phyloP scores from a whole-genome alignment of 148 eudicot genomes.

The Vaccinium vitisidaea region DNA sequence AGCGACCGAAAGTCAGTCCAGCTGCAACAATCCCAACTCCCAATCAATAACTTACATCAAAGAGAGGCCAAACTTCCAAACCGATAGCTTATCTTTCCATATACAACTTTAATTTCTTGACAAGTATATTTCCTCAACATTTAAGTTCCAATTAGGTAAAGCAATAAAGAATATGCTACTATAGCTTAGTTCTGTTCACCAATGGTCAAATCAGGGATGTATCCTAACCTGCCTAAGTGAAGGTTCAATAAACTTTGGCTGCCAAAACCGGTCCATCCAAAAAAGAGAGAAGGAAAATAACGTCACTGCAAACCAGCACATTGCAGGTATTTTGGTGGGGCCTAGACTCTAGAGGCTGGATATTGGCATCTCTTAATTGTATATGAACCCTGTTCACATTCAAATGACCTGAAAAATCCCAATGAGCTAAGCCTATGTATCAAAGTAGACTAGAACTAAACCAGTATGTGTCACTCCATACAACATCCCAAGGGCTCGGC shows the following conservation, averaged over 20 bases:
- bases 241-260: background rate
- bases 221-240: background rate
- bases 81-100: background rate
- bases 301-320: background rate
- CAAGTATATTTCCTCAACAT: background rate
- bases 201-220: background rate
- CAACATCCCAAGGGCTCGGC: background rate
- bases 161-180: background rate
- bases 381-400: background rate
- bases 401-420: slow-evolving; percentile 5
- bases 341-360: slow-evolving; percentile 3
- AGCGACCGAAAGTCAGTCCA: background rate
- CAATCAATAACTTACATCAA: slow-evolving; percentile 6
- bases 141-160: background rate
- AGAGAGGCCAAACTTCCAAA: background rate
- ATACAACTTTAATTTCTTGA: background rate
- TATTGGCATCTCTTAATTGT: background rate
- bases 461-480: background rate
- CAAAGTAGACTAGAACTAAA: slow-evolving; percentile 2
- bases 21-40: background rate
- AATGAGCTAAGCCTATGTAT: background rate
- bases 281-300: background rate
- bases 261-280: slow-evolving; percentile 5
- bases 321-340: slow-evolving; percentile 5
- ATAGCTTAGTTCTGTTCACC: background rate